These are phyloP conservation scores for Thoreauomyces humboldtii DNA, from an alignment of 192 early-diverging fungal species.

Conservation along the genomic window DNA sequence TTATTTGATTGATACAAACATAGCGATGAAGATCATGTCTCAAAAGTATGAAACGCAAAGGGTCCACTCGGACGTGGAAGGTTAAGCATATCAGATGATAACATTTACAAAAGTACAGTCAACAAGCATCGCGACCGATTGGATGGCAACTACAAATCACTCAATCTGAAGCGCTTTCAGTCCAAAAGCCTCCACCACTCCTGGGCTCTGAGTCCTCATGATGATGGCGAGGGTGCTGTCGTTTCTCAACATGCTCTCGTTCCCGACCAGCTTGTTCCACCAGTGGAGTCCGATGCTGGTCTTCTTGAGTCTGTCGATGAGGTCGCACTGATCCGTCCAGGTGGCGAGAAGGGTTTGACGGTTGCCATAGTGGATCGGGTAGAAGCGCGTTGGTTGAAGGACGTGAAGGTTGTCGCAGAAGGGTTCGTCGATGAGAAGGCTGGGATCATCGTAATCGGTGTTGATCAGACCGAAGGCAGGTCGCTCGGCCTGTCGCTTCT, in stretches of 20 bases:
- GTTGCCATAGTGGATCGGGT: slow-evolving; percentile 17
- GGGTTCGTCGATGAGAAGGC: background rate
- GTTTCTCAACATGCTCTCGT: background rate
- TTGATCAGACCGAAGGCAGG: background rate
- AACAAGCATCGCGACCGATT: too few species aligned
- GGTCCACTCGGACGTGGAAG: too few species aligned
- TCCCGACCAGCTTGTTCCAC: slow-evolving; percentile 30
- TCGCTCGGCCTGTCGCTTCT: too few species aligned
- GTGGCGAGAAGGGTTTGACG: background rate
- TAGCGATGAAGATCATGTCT: background rate
- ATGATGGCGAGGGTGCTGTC: slow-evolving; percentile 22
- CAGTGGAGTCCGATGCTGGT: slow-evolving; percentile 30
- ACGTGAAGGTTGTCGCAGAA: slow-evolving; percentile 19
- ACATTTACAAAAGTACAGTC: too few species aligned
- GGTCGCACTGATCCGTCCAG: slow-evolving; percentile 8
- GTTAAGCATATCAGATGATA: too few species aligned
- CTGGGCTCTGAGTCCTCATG: slow-evolving; percentile 27
- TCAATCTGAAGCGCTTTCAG: slow-evolving; percentile 7
- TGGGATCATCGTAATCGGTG: background rate
- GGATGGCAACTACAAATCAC: too few species aligned
- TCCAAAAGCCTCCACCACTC: slow-evolving; percentile 20
- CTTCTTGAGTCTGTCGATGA: slow-evolving; percentile 4
- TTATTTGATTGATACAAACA: background rate
- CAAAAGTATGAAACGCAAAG: too few species aligned
- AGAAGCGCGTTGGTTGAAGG: slow-evolving; percentile 16